Evolutionary conservation across 257 asterid species (phyloP).

Genomic region (Fraxinus pennsylvanica): DNA sequence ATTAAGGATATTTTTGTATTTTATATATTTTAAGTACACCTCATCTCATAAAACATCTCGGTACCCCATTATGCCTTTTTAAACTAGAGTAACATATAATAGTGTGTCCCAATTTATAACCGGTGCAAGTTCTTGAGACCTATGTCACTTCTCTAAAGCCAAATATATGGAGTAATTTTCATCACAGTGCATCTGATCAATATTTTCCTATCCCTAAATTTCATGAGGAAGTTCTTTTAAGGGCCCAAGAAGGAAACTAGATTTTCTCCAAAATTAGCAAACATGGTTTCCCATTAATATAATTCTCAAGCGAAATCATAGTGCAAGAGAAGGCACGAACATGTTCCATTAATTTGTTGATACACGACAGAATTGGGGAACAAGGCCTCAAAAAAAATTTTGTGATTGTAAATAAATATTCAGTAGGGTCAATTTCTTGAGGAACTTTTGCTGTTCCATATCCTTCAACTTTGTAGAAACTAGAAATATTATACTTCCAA

Average conservation of each 20-base stretch:
- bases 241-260: too few species aligned
- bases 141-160: neutral
- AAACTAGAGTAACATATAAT: neutral
- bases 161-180: too few species aligned
- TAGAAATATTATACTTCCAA: neutral
- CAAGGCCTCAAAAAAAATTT: too few species aligned
- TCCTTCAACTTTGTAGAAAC: neutral
- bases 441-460: neutral
- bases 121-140: neutral
- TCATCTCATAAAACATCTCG: too few species aligned
- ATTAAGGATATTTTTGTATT: too few species aligned
- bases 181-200: neutral
- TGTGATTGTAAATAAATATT: neutral
- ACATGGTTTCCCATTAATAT: neutral
- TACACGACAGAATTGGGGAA: too few species aligned
- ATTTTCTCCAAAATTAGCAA: neutral
- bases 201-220: neutral
- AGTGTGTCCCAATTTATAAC: neutral
- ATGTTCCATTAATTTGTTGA: neutral
- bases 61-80: too few species aligned
- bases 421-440: neutral
- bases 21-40: too few species aligned
- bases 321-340: neutral
- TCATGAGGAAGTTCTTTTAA: neutral
- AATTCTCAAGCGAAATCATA: neutral